Conservation (phyloP, 495 filamentous ascomycete species). For the Neurospora intermedia region DNA sequence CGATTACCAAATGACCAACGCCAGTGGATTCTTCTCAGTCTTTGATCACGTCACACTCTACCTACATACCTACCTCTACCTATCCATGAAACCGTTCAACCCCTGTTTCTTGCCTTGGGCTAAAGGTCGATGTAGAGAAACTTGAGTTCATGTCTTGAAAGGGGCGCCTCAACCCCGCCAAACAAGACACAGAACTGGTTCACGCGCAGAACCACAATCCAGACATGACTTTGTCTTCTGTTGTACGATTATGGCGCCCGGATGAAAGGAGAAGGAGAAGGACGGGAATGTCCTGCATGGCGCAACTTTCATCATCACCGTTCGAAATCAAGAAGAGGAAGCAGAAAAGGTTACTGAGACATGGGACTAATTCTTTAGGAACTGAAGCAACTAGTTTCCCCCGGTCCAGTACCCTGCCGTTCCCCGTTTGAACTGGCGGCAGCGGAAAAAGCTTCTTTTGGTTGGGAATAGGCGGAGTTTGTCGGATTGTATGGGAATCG, state of each 20-base stretch:
- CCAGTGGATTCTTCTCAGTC: neutral
- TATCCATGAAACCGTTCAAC: neutral
- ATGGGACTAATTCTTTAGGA: constrained; percentile 29
- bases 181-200: neutral
- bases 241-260: neutral
- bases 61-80: constrained; percentile 3
- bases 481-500: neutral
- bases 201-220: neutral
- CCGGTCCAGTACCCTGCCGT: neutral
- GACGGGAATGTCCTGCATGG: neutral
- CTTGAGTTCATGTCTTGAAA: constrained; percentile 13
- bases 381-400: constrained; percentile 23
- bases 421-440: neutral
- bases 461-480: neutral
- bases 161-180: neutral
- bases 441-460: neutral
- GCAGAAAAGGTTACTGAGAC: constrained; percentile 1
- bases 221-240: neutral
- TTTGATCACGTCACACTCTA: neutral
- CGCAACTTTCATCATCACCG: neutral
- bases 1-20: neutral
- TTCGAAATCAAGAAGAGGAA: neutral
- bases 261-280: neutral
- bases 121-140: constrained; percentile 31
- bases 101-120: constrained; percentile 19